Evolutionary conservation across 257 asterid species (phyloP).

Genomic region (Pogostemon cablin): DNA sequence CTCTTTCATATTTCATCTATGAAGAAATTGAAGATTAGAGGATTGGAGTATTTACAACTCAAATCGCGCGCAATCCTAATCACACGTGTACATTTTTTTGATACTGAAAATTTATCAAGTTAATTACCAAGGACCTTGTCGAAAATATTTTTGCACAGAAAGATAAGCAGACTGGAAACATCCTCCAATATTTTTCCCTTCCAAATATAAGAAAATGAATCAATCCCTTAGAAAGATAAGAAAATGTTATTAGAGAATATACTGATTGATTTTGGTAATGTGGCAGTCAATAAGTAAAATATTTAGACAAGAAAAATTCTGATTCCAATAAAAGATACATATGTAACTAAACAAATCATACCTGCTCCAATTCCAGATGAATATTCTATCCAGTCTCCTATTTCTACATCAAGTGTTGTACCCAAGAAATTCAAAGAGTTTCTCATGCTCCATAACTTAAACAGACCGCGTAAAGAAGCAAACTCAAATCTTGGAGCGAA

Average conservation of each 20-base stretch:
- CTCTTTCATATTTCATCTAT: constrained; percentile 13
- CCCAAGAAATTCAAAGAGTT: constrained; percentile 94
- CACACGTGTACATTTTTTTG: constrained; percentile 1
- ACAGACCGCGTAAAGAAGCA: constrained; percentile 87
- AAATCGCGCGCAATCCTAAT: constrained; percentile 24
- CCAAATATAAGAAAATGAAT: constrained; percentile 96
- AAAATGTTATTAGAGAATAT: constrained; percentile 23
- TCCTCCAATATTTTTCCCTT: constrained; percentile 90
- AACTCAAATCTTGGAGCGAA: constrained; percentile 65
- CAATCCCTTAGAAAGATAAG: constrained; percentile 67
- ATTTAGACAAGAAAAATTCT: constrained; percentile 12
- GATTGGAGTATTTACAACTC: constrained; percentile 24
- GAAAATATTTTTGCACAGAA: constrained; percentile 84
- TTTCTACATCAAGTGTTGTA: constrained; percentile 84
- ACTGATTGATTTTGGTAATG: constrained; percentile 1
- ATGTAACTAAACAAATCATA: constrained; percentile 34
- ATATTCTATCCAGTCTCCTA: constrained; percentile 89
- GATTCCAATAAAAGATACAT: constrained; percentile 5
- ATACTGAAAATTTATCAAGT: constrained; percentile 15
- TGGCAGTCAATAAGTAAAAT: constrained; percentile 11
- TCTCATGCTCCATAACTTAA: constrained; percentile 96
- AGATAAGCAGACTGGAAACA: constrained; percentile 88
- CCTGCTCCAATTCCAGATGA: constrained; percentile 99
- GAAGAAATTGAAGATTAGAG: constrained; percentile 21
- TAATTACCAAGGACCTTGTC: constrained; percentile 89